Conservation (phyloP, 495 filamentous ascomycete species). For the Staphylotrichum tortipilum region DNA sequence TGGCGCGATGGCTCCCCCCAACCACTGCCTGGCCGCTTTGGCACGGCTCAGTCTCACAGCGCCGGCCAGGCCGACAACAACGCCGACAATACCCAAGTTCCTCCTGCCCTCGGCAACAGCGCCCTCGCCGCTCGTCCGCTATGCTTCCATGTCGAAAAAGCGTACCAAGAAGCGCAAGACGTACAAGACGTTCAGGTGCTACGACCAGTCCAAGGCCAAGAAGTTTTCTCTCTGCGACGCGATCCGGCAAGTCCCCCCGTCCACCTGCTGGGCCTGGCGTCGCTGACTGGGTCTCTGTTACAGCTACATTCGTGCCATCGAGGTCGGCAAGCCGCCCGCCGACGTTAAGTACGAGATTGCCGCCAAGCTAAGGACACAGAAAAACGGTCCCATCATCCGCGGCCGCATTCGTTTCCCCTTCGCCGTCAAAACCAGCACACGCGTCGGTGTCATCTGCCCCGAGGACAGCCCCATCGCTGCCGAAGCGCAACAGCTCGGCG, state of each 20-base stretch:
- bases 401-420: slow-evolving; percentile 83
- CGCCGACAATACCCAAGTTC: slow-evolving; percentile 34
- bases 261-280: neutral
- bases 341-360: slow-evolving; percentile 79
- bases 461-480: slow-evolving; percentile 58
- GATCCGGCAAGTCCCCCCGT: slow-evolving; percentile 60
- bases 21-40: slow-evolving; percentile 51
- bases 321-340: slow-evolving; percentile 72
- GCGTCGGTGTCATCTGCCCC: slow-evolving; percentile 81
- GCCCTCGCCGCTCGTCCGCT: slow-evolving; percentile 28
- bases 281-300: slow-evolving; percentile 59
- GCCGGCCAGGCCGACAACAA: slow-evolving; percentile 22
- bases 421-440: slow-evolving; percentile 73
- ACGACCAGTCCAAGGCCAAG: slow-evolving; percentile 52
- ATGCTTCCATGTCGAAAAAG: slow-evolving; percentile 39
- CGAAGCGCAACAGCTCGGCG: slow-evolving; percentile 67
- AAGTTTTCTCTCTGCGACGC: slow-evolving; percentile 81
- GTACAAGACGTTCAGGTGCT: slow-evolving; percentile 51
- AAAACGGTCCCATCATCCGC: slow-evolving; percentile 77
- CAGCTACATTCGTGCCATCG: slow-evolving; percentile 83
- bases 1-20: slow-evolving; percentile 34
- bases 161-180: slow-evolving; percentile 50
- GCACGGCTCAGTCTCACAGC: slow-evolving; percentile 47
- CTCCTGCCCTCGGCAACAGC: slow-evolving; percentile 29
- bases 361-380: slow-evolving; percentile 65